phyloP scores from a whole-genome alignment of 257 asterid species.

The Capsicum chinense region DNA sequence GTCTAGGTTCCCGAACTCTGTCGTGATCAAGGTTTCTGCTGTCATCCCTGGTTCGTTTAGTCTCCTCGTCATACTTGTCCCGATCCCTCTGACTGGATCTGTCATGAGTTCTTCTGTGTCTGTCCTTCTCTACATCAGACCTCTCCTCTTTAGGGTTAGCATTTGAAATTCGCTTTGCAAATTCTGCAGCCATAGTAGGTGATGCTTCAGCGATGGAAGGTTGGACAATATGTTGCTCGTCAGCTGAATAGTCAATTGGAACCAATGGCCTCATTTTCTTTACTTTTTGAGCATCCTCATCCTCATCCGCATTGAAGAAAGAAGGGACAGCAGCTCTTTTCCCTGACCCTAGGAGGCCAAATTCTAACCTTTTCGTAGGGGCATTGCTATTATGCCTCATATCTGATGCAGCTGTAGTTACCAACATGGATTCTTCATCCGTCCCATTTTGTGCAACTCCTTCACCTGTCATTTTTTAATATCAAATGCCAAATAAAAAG shows the following conservation, averaged over 20 bases:
- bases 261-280: constrained; percentile 98
- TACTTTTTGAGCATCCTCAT: constrained; percentile 89
- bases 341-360: constrained; percentile 88
- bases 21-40: constrained; percentile 67
- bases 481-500: constrained; percentile 29
- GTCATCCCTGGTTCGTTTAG: constrained; percentile 55
- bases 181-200: constrained; percentile 68
- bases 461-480: constrained; percentile 53
- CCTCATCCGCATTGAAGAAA: constrained; percentile 87
- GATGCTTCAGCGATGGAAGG: constrained; percentile 61
- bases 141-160: constrained; percentile 70
- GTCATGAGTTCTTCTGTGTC: constrained; percentile 71
- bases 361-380: constrained; percentile 81
- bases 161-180: constrained; percentile 66
- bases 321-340: constrained; percentile 93
- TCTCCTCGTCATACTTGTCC: constrained; percentile 66
- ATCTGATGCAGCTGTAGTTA: constrained; percentile 53
- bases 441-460: constrained; percentile 58
- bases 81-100: constrained; percentile 79
- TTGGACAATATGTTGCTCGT: constrained; percentile 67
- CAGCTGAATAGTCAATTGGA: constrained; percentile 95
- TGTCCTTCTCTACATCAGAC: constrained; percentile 68
- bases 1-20: constrained; percentile 45
- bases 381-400: constrained; percentile 59
- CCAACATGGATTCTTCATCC: constrained; percentile 51